Percentiles rank a stretch among this genome's conserved stretches.
Conservation (phyloP, 164 flowering plant genomes). For the Liriodendron chinense region DNA sequence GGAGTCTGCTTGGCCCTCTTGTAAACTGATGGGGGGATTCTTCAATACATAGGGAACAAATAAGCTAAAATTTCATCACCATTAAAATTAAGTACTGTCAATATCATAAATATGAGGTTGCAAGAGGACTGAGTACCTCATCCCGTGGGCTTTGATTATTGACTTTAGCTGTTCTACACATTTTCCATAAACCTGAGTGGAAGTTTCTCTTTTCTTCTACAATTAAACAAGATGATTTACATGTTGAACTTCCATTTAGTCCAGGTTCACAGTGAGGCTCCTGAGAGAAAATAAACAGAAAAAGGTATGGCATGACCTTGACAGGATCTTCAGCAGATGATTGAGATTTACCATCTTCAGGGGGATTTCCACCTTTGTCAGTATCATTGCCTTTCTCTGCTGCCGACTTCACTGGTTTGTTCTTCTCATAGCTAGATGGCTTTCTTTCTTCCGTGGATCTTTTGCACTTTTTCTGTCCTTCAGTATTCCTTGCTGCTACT, state of each 20-base stretch:
- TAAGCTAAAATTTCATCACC: background rate
- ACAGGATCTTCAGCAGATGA: conserved; percentile 57
- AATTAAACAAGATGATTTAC: conserved; percentile 12
- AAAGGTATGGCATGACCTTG: conserved; percentile 38
- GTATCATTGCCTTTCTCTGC: conserved; percentile 31
- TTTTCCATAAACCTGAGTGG: conserved; percentile 68
- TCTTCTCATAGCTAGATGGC: conserved; percentile 39
- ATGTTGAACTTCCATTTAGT: background rate
- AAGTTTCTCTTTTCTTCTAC: conserved; percentile 59
- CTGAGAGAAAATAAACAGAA: background rate
- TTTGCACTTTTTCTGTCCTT: conserved; percentile 51
- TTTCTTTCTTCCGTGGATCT: conserved; percentile 34
- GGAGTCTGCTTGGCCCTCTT: conserved; percentile 84
- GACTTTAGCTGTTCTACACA: conserved; percentile 81
- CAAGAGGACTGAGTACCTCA: conserved; percentile 49
- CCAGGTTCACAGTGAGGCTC: background rate
- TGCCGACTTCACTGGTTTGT: conserved; percentile 29
- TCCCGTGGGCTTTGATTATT: conserved; percentile 80
- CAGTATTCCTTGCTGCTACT: conserved; percentile 33
- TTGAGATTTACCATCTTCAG: conserved; percentile 53
- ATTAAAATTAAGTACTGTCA: background rate
- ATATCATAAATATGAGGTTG: background rate
- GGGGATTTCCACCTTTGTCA: conserved; percentile 43
- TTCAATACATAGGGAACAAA: conserved; percentile 23
- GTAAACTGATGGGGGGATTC: conserved; percentile 80